Percentiles rank a stretch among this genome's conserved stretches.
Conservation (phyloP, 768 basidiomycete genomes). For the Boletales sp. region DNA sequence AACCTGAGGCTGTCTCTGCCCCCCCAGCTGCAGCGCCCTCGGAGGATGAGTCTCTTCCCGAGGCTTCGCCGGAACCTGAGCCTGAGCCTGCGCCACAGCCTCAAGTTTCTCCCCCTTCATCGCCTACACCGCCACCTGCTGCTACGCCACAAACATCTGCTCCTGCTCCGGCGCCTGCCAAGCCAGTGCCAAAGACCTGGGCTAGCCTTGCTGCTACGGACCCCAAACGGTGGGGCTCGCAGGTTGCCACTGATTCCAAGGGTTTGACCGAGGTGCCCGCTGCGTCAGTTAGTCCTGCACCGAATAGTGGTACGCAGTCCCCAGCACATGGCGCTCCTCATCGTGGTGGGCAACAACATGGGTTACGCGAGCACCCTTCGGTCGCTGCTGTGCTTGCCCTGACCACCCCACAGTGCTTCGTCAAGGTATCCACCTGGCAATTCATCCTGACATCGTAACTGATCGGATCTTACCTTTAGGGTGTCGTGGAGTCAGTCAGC, state of each 20-base stretch:
- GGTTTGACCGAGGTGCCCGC: conserved; percentile 67
- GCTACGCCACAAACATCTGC: conserved; percentile 29
- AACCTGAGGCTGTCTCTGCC: conserved; percentile 25
- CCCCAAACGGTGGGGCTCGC: conserved; percentile 78
- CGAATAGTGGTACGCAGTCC: conserved; percentile 38
- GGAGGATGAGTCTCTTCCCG: conserved; percentile 25
- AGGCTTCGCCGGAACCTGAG: conserved; percentile 24
- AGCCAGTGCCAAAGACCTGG: conserved; percentile 75
- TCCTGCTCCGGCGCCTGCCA: conserved; percentile 32
- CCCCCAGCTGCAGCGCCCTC: conserved; percentile 23
- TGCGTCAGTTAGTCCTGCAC: conserved; percentile 36
- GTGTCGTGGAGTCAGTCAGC: conserved; percentile 67
- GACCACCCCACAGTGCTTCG: conserved; percentile 79
- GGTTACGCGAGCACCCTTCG: conserved; percentile 41
- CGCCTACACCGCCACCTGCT: conserved; percentile 29
- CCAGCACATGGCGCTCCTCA: conserved; percentile 32
- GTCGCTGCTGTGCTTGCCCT: conserved; percentile 57
- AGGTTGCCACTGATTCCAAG: conserved; percentile 73
- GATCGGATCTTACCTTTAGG: conserved; percentile 36
- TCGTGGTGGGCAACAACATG: conserved; percentile 32
- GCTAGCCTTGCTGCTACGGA: conserved; percentile 87
- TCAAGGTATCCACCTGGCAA: conserved; percentile 61
- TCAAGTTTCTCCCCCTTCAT: conserved; percentile 8
- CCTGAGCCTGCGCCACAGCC: conserved; percentile 22
- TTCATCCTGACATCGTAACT: background rate